phyloP scores from a whole-genome alignment of 2,329 filamentous ascomycete genomes.

The Xylaria sp. region DNA sequence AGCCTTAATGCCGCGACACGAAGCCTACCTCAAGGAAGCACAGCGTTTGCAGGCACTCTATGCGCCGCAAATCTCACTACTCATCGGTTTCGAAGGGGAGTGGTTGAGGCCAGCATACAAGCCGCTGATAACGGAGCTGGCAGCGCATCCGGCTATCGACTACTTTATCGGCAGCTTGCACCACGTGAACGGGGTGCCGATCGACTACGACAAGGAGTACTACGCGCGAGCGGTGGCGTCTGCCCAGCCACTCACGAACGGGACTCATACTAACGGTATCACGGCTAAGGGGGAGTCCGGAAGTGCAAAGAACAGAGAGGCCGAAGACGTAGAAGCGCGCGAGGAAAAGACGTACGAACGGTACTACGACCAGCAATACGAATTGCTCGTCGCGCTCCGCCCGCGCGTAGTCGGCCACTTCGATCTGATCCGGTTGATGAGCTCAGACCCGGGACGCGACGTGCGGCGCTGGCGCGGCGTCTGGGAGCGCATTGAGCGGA shows the following conservation, averaged over 20 bases:
- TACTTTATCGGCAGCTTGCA: conserved; percentile 95
- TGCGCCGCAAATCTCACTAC: conserved; percentile 75
- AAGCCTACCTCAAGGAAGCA: conserved; percentile 81
- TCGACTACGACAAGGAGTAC: conserved; percentile 80
- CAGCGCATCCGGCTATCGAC: conserved; percentile 75
- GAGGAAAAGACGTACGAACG: conserved; percentile 81
- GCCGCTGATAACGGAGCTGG: conserved; percentile 67
- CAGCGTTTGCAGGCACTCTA: conserved; percentile 77
- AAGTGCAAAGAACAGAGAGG: conserved; percentile 38
- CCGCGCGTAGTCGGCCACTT: conserved; percentile 93
- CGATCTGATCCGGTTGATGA: conserved; percentile 87
- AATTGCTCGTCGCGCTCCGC: conserved; percentile 78
- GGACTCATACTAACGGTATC: conserved; percentile 19
- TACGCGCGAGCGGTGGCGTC: conserved; percentile 72
- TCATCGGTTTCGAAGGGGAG: conserved; percentile 93
- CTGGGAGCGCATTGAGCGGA: conserved; percentile 79
- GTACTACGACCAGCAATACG: conserved; percentile 89
- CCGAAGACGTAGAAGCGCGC: conserved; percentile 66
- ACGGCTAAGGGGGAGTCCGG: neutral
- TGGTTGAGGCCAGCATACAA: conserved; percentile 81
- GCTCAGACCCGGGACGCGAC: conserved; percentile 72
- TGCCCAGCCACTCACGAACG: conserved; percentile 41
- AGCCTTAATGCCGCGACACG: conserved; percentile 66
- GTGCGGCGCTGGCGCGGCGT: conserved; percentile 70
- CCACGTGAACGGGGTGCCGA: conserved; percentile 86